Percentiles rank a stretch among this genome's conserved stretches.
These are phyloP conservation scores for Diversispora eburnea DNA, from an alignment of 192 early-diverging fungal species.

Conservation along the genomic window DNA sequence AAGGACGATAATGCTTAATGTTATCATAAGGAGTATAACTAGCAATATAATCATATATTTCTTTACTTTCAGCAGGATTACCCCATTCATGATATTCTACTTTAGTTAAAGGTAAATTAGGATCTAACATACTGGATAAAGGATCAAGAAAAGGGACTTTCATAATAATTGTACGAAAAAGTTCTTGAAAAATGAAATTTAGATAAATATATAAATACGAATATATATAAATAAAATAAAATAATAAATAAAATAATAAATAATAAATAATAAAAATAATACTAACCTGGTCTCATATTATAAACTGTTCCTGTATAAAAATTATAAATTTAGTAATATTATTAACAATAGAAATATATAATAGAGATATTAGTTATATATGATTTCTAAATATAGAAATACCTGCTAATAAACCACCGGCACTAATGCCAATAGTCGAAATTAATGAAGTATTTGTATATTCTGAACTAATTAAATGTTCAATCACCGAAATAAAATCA, in stretches of 20 bases:
- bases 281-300: conserved; percentile 18
- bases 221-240: conserved; percentile 5
- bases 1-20: conserved; percentile 30
- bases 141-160: conserved; percentile 86
- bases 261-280: neutral
- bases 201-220: conserved; percentile 29
- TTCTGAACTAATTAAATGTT: conserved; percentile 57
- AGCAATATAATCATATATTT: conserved; percentile 54
- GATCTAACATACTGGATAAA: conserved; percentile 78
- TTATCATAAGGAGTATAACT: conserved; percentile 73
- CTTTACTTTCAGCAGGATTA: conserved; percentile 50
- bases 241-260: neutral
- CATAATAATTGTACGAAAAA: conserved; percentile 71
- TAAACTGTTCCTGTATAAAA: conserved; percentile 18
- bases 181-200: conserved; percentile 42
- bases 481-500: conserved; percentile 68
- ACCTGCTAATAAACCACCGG: conserved; percentile 76
- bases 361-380: neutral
- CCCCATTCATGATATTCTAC: conserved; percentile 80
- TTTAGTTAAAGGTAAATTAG: conserved; percentile 64
- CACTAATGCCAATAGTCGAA: conserved; percentile 69
- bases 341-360: neutral
- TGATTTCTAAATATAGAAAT: neutral
- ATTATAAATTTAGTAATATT: conserved; percentile 31
- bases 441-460: conserved; percentile 52